phyloP scores from a whole-genome alignment of 192 early-diverging fungal genomes.

The Coemansia sp. region DNA sequence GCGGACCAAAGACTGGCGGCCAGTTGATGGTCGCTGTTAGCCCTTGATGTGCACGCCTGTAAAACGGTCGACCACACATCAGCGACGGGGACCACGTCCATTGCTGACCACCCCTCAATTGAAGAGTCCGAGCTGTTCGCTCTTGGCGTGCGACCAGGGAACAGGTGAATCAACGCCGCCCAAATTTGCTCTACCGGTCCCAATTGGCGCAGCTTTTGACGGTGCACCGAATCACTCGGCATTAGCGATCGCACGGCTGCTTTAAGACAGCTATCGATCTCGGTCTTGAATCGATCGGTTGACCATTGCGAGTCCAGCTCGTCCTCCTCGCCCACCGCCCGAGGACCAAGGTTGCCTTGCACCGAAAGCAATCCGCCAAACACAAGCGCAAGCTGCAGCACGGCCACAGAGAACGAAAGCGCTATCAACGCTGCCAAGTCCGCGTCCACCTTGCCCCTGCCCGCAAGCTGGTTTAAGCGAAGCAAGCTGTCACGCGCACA shows the following conservation, averaged over 20 bases:
- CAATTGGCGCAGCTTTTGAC: not conserved
- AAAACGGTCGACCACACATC: constrained; percentile 25
- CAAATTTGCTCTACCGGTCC: constrained; percentile 22
- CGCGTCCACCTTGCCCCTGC: not conserved
- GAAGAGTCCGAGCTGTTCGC: not conserved
- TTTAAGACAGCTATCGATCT: constrained; percentile 29
- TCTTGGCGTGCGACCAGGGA: not conserved
- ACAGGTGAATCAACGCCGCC: constrained; percentile 32
- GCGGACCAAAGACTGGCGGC: constrained; percentile 31
- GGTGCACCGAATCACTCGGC: not conserved
- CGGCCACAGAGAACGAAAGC: constrained; percentile 20
- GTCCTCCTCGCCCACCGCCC: constrained; percentile 42
- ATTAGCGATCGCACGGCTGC: constrained; percentile 18
- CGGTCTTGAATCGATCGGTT: constrained; percentile 14
- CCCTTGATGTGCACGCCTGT: not conserved
- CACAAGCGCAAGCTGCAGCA: constrained; percentile 33
- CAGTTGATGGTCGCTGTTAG: not conserved
- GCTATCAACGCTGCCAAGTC: constrained; percentile 19
- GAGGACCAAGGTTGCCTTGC: constrained; percentile 10
- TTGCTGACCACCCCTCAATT: not conserved
- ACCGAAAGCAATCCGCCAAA: constrained; percentile 6
- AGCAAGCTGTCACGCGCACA: constrained; percentile 8
- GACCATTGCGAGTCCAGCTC: constrained; percentile 16
- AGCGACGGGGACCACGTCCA: constrained; percentile 6
- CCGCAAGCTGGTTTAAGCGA: constrained; percentile 10